Evolutionary conservation across 2,329 filamentous ascomycete species (phyloP).

Genomic region (Akanthomyces dipterigenus): DNA sequence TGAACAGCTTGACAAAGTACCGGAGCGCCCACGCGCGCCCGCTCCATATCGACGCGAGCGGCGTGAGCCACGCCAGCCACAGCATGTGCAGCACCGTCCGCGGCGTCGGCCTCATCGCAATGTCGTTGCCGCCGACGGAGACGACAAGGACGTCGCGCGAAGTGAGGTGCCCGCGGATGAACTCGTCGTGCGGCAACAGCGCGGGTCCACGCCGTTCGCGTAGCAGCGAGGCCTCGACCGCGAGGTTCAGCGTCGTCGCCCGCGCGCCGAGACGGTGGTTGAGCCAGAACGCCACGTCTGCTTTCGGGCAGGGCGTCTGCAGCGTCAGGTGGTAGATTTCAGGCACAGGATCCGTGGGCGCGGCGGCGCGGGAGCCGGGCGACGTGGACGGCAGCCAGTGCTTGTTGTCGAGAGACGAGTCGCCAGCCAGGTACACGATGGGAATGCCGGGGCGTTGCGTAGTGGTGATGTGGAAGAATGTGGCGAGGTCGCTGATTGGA

Average conservation of each 20-base stretch:
- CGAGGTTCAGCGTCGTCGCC: slow-evolving; percentile 4
- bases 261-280: slow-evolving; percentile 1
- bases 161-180: slow-evolving; percentile 2
- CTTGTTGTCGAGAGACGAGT: slow-evolving; percentile 9
- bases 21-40: slow-evolving; percentile 1
- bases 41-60: slow-evolving; percentile 4
- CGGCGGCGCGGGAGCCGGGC: not conserved
- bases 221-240: slow-evolving; percentile 6
- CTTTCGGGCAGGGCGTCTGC: not conserved
- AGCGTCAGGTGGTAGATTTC: not conserved
- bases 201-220: not conserved
- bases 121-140: slow-evolving; percentile 9
- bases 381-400: slow-evolving; percentile 1
- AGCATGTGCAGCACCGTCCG: slow-evolving; percentile 5
- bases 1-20: slow-evolving; percentile 4
- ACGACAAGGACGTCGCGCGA: not conserved
- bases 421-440: slow-evolving; percentile 8
- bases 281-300: slow-evolving; percentile 8
- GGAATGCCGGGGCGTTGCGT: not conserved
- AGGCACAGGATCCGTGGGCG: not conserved
- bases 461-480: not conserved
- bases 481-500: not conserved
- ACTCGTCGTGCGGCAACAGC: slow-evolving; percentile 1
- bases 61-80: slow-evolving; percentile 7
- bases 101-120: slow-evolving; percentile 1